Conservation (phyloP, 2,329 filamentous ascomycete genomes). For the Colletotrichum tropicicola region DNA sequence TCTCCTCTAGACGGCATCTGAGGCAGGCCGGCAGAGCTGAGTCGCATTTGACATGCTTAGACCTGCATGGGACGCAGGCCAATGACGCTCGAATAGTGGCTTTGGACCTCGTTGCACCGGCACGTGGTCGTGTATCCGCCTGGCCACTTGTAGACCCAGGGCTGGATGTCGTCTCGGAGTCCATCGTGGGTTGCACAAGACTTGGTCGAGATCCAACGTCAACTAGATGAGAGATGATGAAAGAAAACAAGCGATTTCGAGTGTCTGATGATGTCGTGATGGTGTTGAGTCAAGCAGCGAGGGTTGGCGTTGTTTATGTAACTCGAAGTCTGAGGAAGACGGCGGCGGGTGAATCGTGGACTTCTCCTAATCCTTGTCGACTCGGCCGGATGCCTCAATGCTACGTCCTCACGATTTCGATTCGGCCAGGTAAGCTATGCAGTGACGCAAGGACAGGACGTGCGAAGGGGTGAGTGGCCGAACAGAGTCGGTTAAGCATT, state of each 20-base stretch:
- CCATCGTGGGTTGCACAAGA: constrained; percentile 2
- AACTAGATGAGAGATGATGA: neutral
- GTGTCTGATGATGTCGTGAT: neutral
- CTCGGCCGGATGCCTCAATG: constrained; percentile 15
- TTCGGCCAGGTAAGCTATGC: neutral
- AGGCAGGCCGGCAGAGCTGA: constrained; percentile 49
- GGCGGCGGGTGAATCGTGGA: neutral
- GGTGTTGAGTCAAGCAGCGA: neutral
- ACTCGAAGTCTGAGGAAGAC: neutral
- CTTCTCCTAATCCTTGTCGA: neutral
- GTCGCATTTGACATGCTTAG: constrained; percentile 51
- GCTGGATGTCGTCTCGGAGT: constrained; percentile 3
- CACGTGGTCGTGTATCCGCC: constrained; percentile 13
- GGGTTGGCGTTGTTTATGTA: constrained; percentile 26
- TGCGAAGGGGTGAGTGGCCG: neutral
- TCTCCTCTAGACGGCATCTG: constrained; percentile 52
- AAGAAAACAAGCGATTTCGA: neutral
- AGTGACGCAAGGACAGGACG: neutral
- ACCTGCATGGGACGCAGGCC: constrained; percentile 57
- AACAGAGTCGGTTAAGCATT: neutral
- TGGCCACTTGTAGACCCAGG: constrained; percentile 7
- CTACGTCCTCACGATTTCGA: neutral
- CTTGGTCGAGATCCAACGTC: neutral
- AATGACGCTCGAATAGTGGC: constrained; percentile 50
- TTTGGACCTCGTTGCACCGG: constrained; percentile 35